Conservation (phyloP, 2,329 filamentous ascomycete species). For the Trichoderma cornu-damae region DNA sequence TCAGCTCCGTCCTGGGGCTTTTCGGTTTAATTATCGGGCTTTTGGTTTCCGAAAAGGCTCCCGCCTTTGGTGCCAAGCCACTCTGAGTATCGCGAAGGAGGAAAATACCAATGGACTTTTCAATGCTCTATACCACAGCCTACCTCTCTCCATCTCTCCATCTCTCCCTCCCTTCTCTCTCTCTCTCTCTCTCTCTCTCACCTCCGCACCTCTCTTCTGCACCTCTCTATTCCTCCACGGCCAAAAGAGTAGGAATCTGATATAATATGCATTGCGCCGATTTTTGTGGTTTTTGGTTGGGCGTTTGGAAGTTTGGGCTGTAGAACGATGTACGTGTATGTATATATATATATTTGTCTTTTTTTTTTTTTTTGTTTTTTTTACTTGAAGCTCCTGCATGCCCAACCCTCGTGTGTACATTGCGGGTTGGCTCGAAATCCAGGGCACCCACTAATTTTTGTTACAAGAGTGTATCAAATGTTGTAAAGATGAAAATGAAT, state of each 20-base stretch:
- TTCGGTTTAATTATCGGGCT: conserved; percentile 96
- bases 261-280: conserved; percentile 35
- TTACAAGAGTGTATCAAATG: background rate
- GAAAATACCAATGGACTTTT: conserved; percentile 8
- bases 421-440: conserved; percentile 16
- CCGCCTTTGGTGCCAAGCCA: conserved; percentile 25
- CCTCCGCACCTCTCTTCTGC: too few relatives aligned
- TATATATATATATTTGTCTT: too few relatives aligned
- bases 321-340: conserved; percentile 28
- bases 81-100: background rate
- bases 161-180: too few relatives aligned
- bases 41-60: conserved; percentile 77
- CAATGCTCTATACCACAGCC: conserved; percentile 4
- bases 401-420: conserved; percentile 35
- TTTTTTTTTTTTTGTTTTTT: conserved; percentile 23
- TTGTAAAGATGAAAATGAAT: too few relatives aligned
- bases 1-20: conserved; percentile 92
- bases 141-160: background rate
- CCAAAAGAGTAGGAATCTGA: conserved; percentile 22
- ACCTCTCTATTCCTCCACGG: background rate
- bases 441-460: too few relatives aligned
- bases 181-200: background rate
- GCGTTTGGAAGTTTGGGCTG: conserved; percentile 39
- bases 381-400: conserved; percentile 29
- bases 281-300: conserved; percentile 36